phyloP scores from a whole-genome alignment of 805 yeast genomes.

The Cyberlindnera mycetangii region DNA sequence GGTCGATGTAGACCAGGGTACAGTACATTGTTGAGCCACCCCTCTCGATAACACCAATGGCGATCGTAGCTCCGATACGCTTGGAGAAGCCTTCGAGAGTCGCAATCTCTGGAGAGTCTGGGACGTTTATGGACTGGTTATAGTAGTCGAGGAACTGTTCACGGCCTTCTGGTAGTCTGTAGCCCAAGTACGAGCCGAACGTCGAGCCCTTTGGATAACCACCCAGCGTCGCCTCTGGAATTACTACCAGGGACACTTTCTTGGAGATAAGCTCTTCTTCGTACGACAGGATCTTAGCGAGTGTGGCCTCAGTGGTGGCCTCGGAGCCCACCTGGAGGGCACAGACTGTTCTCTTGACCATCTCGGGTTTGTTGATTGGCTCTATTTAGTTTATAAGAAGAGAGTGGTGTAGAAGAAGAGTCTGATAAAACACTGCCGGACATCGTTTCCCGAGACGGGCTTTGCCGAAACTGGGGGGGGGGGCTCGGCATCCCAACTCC shows the following conservation, averaged over 20 bases:
- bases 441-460: no score
- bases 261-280: constrained; percentile 34
- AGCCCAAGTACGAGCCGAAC: constrained; percentile 42
- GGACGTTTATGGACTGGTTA: constrained; percentile 35
- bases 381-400: neutral
- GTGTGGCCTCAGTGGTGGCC: constrained; percentile 36
- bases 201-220: constrained; percentile 45
- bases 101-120: constrained; percentile 34
- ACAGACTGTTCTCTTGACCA: constrained; percentile 29
- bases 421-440: no score
- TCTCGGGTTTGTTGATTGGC: no score
- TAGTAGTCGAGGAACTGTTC: constrained; percentile 37
- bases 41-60: constrained; percentile 40
- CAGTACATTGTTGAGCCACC: constrained; percentile 41
- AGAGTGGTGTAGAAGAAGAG: neutral
- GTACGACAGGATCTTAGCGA: constrained; percentile 36
- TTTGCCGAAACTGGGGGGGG: no score
- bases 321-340: constrained; percentile 43
- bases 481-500: no score
- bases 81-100: constrained; percentile 33
- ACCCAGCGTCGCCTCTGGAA: constrained; percentile 45
- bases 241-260: constrained; percentile 37
- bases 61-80: constrained; percentile 35
- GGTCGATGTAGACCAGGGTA: constrained; percentile 39
- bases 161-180: constrained; percentile 39